These are phyloP conservation scores for Metarhizium rileyi DNA, from an alignment of 2,329 filamentous ascomycete species.

Conservation along the genomic window DNA sequence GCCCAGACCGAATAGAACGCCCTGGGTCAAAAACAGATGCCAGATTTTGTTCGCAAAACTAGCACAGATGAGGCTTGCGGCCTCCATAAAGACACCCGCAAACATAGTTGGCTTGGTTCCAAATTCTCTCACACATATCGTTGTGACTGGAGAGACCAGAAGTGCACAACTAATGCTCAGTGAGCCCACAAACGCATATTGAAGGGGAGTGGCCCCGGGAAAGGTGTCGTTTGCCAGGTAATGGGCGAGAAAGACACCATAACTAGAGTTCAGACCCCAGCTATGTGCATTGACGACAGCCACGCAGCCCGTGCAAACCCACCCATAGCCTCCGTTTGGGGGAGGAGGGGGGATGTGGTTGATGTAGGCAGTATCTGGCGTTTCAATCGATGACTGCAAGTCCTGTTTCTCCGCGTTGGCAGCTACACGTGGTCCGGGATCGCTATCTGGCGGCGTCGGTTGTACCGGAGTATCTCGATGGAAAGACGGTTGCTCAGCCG, in stretches of 20 bases:
- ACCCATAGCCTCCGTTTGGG: conserved; percentile 51
- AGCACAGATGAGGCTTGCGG: conserved; percentile 56
- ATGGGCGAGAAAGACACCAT: conserved; percentile 45
- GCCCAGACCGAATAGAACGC: conserved; percentile 65
- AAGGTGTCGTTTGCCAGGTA: conserved; percentile 50
- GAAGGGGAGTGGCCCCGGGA: conserved; percentile 50
- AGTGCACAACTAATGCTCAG: conserved; percentile 39
- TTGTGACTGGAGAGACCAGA: conserved; percentile 58
- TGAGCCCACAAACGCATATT: conserved; percentile 66
- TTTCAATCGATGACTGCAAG: background rate
- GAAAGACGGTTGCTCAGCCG: background rate
- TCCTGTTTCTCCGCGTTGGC: background rate
- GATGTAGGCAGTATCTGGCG: background rate
- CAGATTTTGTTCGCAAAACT: conserved; percentile 60
- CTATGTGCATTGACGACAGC: conserved; percentile 57
- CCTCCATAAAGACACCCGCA: conserved; percentile 54
- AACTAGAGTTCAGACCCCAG: conserved; percentile 57
- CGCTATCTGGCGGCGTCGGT: background rate
- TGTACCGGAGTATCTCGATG: background rate
- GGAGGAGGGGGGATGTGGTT: conserved; percentile 21
- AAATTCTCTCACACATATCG: conserved; percentile 45
- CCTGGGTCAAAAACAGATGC: conserved; percentile 69
- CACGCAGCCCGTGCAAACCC: conserved; percentile 30
- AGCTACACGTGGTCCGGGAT: background rate
- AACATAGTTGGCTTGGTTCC: conserved; percentile 57